A percentile compares a stretch with the other conserved stretches of the same genome.
These are phyloP conservation scores for Orychophragmus violaceus DNA, from an alignment of 345 rosid species.

Conservation along the genomic window DNA sequence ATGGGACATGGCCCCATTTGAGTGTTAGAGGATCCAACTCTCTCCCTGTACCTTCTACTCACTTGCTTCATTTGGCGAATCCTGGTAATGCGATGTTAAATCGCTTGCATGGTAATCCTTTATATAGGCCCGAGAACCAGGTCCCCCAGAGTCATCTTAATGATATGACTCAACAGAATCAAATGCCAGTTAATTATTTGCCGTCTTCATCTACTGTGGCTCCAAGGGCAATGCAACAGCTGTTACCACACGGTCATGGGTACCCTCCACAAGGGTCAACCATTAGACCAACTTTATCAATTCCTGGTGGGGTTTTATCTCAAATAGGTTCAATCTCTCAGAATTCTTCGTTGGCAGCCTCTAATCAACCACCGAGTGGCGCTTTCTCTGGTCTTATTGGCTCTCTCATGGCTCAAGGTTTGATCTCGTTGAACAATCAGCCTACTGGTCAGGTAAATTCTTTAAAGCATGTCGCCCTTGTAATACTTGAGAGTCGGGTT, in stretches of 20 bases:
- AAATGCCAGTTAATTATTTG: constrained; percentile 36
- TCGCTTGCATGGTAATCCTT: constrained; percentile 42
- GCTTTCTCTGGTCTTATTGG: constrained; percentile 75
- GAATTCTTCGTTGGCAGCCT: constrained; percentile 35
- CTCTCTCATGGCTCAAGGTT: constrained; percentile 88
- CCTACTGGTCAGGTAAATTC: constrained; percentile 62
- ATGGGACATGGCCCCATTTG: constrained; percentile 53
- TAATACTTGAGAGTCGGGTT: neutral
- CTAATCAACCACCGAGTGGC: constrained; percentile 48
- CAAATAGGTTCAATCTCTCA: too few relatives aligned
- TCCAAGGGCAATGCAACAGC: constrained; percentile 40
- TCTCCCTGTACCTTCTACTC: constrained; percentile 37
- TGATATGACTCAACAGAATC: constrained; percentile 49
- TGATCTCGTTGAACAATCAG: constrained; percentile 66
- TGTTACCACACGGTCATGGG: constrained; percentile 39
- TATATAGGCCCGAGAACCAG: constrained; percentile 47
- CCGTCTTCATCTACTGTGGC: constrained; percentile 40
- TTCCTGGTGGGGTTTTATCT: constrained; percentile 42
- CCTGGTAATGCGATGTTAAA: constrained; percentile 36
- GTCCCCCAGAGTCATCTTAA: constrained; percentile 40
- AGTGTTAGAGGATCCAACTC: constrained; percentile 54
- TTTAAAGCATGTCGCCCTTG: constrained; percentile 17
- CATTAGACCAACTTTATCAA: constrained; percentile 40
- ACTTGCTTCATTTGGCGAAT: constrained; percentile 44
- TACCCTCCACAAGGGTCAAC: constrained; percentile 45